Percentiles rank a stretch among this genome's conserved stretches.
phyloP scores from a whole-genome alignment of 306 rosid species.

The Vigna angularis region DNA sequence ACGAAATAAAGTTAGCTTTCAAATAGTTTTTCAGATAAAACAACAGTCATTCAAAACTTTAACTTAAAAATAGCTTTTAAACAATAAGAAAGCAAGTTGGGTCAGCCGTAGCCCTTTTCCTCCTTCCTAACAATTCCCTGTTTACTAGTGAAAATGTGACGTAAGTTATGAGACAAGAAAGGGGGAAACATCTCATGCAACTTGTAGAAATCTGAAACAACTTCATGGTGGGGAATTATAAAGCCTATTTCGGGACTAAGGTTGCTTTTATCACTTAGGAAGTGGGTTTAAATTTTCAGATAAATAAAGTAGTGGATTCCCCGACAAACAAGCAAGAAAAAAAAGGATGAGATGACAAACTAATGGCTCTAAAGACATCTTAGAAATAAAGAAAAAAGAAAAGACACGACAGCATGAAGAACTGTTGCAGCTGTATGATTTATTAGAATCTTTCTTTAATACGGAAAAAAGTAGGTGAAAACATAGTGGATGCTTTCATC shows the following conservation, averaged over 20 bases:
- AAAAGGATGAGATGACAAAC: background rate
- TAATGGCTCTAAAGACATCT: conserved; percentile 15
- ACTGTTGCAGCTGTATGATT: background rate
- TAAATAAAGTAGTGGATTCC: conserved; percentile 18
- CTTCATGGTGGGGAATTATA: background rate
- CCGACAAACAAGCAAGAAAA: background rate
- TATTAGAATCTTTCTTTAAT: background rate
- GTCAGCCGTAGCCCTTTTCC: background rate
- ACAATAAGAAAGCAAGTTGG: background rate
- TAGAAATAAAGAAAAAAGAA: background rate
- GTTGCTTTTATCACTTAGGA: background rate
- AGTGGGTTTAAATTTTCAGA: conserved; percentile 12
- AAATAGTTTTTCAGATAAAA: background rate
- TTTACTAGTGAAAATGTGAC: background rate
- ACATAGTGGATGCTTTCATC: background rate
- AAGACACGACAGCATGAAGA: background rate
- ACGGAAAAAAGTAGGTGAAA: conserved; percentile 1
- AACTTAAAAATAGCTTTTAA: background rate
- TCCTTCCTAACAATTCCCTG: background rate
- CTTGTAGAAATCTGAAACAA: conserved; percentile 13
- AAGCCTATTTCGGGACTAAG: background rate
- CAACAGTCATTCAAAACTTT: background rate
- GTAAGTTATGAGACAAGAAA: background rate
- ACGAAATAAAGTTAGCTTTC: background rate
- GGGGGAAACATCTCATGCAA: conserved; percentile 16